Evolutionary conservation across 306 rosid genomes (phyloP).

Genomic region (Heteromeles arbutifolia): DNA sequence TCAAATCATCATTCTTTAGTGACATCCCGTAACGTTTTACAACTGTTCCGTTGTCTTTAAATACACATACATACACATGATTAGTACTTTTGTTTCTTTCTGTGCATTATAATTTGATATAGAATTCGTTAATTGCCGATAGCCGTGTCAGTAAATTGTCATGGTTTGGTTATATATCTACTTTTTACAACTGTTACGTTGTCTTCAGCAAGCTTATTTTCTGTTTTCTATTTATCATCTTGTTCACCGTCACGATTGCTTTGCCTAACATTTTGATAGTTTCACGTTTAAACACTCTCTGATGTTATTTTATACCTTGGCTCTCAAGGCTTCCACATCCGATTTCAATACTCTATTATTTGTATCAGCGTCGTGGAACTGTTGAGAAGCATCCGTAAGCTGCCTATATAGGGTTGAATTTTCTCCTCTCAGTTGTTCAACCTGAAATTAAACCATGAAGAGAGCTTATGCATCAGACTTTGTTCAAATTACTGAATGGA

Average conservation of each 20-base stretch:
- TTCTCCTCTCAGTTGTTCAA: slow-evolving; percentile 56
- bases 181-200: too few relatives aligned
- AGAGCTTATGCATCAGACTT: neutral
- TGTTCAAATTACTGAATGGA: neutral
- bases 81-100: neutral
- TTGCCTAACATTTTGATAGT: neutral
- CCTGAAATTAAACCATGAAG: slow-evolving; percentile 32
- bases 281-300: neutral
- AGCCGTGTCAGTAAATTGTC: neutral
- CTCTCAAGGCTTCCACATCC: slow-evolving; percentile 87
- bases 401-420: slow-evolving; percentile 54
- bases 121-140: neutral
- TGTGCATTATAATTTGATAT: neutral
- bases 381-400: slow-evolving; percentile 54
- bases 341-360: slow-evolving; percentile 76
- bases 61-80: neutral
- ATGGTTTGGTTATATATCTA: neutral
- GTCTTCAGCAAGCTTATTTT: too few relatives aligned
- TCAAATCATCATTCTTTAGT: neutral
- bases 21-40: neutral
- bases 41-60: neutral
- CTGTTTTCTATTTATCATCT: neutral
- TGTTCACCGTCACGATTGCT: neutral
- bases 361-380: slow-evolving; percentile 65
- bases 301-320: slow-evolving; percentile 48